Conservation (phyloP, 2,329 filamentous ascomycete species). For the Cordyceps cicadae region DNA sequence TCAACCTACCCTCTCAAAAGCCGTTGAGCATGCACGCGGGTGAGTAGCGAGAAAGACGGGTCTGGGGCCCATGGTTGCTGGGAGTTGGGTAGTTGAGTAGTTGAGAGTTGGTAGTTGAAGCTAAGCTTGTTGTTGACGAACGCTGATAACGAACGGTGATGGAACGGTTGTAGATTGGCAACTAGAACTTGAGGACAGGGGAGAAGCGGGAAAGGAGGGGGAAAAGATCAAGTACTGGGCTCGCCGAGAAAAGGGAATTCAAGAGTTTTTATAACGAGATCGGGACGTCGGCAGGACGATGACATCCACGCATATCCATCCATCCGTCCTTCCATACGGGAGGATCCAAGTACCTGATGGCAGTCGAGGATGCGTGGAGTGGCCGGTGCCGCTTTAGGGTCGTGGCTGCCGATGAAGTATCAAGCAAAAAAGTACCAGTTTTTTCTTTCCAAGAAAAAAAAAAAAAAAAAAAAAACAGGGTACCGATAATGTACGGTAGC, state of each 20-base stretch:
- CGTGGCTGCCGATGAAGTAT: neutral
- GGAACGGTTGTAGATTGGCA: neutral
- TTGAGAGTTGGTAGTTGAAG: slow-evolving; percentile 1
- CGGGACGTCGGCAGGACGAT: slow-evolving; percentile 7
- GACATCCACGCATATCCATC: neutral
- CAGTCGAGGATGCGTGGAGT: neutral
- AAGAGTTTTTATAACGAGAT: neutral
- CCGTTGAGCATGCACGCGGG: slow-evolving; percentile 89
- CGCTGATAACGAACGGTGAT: neutral
- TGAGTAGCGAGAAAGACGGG: slow-evolving; percentile 90
- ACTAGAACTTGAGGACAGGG: neutral
- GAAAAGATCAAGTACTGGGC: neutral
- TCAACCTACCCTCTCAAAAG: slow-evolving; percentile 77
- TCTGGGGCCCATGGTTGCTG: slow-evolving; percentile 52
- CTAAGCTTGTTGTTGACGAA: slow-evolving; percentile 15
- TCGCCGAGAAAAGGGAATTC: neutral
- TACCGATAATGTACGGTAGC: too few species aligned
- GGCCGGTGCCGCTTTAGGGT: slow-evolving; percentile 1
- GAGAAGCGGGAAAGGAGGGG: neutral
- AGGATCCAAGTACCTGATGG: slow-evolving; percentile 7
- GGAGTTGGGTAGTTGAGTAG: too few species aligned
- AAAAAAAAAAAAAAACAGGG: too few species aligned
- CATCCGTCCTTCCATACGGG: neutral
- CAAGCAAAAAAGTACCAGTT: too few species aligned
- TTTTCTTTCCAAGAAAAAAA: too few species aligned